Evolutionary conservation across 2,329 filamentous ascomycete species (phyloP).

Genomic region (Stemphylium beticola): DNA sequence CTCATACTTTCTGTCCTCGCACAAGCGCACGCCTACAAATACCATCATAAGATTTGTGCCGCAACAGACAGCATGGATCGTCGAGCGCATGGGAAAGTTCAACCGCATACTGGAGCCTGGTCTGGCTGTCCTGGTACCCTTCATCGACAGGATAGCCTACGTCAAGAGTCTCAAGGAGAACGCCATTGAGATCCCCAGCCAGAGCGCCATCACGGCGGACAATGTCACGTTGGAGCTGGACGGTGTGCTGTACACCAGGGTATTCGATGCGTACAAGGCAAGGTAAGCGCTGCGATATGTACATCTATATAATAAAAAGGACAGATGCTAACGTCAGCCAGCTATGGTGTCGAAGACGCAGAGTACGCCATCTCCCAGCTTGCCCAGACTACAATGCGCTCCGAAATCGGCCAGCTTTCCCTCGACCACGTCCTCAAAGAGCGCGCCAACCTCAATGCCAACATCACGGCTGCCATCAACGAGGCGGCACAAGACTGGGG

Average conservation of each 20-base stretch:
- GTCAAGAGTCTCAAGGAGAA: conserved; percentile 97
- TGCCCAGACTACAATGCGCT: conserved; percentile 98
- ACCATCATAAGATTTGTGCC: conserved; percentile 95
- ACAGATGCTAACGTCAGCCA: conserved; percentile 48
- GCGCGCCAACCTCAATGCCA: conserved; percentile 91
- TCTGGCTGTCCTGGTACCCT: conserved; percentile 84
- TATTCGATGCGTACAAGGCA: conserved; percentile 98
- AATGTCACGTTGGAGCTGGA: conserved; percentile 97
- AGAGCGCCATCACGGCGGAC: conserved; percentile 97
- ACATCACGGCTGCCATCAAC: conserved; percentile 99
- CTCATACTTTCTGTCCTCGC: conserved; percentile 80
- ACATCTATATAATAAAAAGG: too few relatives aligned
- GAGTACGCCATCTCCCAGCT: conserved; percentile 98
- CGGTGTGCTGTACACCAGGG: conserved; percentile 91
- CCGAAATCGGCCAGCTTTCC: conserved; percentile 93
- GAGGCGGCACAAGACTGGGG: conserved; percentile 97
- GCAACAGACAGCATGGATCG: conserved; percentile 99
- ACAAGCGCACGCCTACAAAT: conserved; percentile 78
- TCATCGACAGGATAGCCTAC: conserved; percentile 95
- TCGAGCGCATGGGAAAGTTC: conserved; percentile 99
- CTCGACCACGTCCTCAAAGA: conserved; percentile 98
- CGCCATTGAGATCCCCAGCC: conserved; percentile 95
- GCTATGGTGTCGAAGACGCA: conserved; percentile 97
- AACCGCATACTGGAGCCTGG: conserved; percentile 91
- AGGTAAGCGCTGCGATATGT: conserved; percentile 63